A percentile compares a stretch with the other conserved stretches of the same genome.
Conservation (phyloP, 257 asterid genomes). For the Scutellaria minor region DNA sequence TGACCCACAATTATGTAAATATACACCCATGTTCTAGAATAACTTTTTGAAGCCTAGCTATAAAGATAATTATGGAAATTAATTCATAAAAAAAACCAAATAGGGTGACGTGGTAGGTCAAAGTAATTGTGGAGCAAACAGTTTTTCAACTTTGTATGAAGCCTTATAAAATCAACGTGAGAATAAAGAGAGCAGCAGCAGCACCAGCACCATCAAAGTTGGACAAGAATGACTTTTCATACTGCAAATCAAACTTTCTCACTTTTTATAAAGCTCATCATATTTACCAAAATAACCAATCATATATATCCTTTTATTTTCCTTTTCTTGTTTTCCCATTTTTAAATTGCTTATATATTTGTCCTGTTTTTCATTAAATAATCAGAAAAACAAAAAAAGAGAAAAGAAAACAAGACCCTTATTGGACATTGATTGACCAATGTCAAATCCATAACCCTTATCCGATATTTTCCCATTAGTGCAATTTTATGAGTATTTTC, state of each 20-base stretch:
- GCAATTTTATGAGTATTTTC: not conserved
- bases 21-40: too few relatives aligned
- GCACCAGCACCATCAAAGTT: slow-evolving; percentile 16
- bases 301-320: not conserved
- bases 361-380: not conserved
- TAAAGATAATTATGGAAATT: not conserved
- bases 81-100: slow-evolving; percentile 1
- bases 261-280: slow-evolving; percentile 22
- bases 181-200: not conserved
- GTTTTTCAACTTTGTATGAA: slow-evolving; percentile 1
- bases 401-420: not conserved
- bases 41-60: too few relatives aligned
- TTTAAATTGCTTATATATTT: not conserved
- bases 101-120: slow-evolving; percentile 24
- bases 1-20: not conserved
- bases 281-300: slow-evolving; percentile 28
- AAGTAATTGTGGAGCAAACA: slow-evolving; percentile 26
- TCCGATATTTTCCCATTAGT: not conserved
- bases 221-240: slow-evolving; percentile 16
- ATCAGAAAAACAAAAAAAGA: too few relatives aligned
- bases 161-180: slow-evolving; percentile 14
- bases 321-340: slow-evolving; percentile 13
- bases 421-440: slow-evolving; percentile 7
- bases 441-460: not conserved
- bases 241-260: slow-evolving; percentile 6